Evolutionary conservation across 2,329 filamentous ascomycete genomes (phyloP).

Genomic region (Hypoxylon sp.): DNA sequence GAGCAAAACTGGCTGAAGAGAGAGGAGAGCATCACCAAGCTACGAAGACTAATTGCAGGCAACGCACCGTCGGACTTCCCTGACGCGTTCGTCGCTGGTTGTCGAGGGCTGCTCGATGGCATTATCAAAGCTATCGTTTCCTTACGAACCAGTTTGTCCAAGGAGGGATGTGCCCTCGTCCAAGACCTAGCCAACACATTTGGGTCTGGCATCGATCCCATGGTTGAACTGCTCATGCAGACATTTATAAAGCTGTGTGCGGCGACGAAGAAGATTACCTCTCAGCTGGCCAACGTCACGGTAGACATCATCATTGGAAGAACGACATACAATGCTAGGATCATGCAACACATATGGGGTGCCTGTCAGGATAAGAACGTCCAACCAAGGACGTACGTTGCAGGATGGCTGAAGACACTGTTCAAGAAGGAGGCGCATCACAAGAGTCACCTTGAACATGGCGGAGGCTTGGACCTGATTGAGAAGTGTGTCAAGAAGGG

Average conservation of each 20-base stretch:
- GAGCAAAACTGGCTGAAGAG: conserved; percentile 91
- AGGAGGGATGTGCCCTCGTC: conserved; percentile 82
- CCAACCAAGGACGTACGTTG: conserved; percentile 79
- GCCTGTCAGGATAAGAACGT: conserved; percentile 95
- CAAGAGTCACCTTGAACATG: conserved; percentile 83
- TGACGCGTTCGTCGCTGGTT: conserved; percentile 71
- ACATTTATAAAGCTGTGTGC: conserved; percentile 88
- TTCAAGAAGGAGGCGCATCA: conserved; percentile 79
- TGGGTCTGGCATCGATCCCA: conserved; percentile 81
- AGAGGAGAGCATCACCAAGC: conserved; percentile 79
- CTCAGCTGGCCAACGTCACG: conserved; percentile 80
- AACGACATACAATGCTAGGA: conserved; percentile 78
- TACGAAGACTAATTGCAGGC: conserved; percentile 81
- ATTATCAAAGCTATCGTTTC: conserved; percentile 87
- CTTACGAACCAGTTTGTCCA: conserved; percentile 86
- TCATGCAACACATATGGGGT: conserved; percentile 84
- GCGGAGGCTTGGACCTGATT: conserved; percentile 80
- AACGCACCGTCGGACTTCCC: conserved; percentile 83
- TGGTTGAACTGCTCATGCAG: conserved; percentile 91
- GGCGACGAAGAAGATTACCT: conserved; percentile 90
- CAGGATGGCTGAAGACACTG: conserved; percentile 84
- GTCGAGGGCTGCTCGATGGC: conserved; percentile 82
- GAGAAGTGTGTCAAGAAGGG: conserved; percentile 92
- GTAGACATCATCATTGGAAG: conserved; percentile 83
- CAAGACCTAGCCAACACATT: conserved; percentile 83